Percentiles rank a stretch among this genome's conserved stretches.
These are phyloP conservation scores for Sphaerosporella brunnea DNA, from an alignment of 495 filamentous ascomycete genomes.

Conservation along the genomic window DNA sequence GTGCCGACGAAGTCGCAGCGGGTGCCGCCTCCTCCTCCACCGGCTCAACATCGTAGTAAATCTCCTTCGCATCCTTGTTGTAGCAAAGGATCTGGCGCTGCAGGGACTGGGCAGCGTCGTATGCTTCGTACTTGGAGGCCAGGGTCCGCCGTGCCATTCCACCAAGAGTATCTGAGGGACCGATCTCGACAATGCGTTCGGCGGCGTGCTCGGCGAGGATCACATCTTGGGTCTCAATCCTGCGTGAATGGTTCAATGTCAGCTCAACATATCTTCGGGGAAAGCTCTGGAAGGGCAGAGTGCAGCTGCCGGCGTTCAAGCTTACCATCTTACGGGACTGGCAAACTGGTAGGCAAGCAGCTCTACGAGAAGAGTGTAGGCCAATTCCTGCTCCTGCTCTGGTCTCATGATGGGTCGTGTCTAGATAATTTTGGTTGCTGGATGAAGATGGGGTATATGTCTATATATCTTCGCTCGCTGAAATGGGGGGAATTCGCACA, in stretches of 20 bases:
- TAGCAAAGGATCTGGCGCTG: conserved; percentile 97
- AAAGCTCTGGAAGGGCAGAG: not conserved
- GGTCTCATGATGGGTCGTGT: conserved; percentile 61
- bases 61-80: conserved; percentile 98
- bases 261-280: no score
- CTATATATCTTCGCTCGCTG: not conserved
- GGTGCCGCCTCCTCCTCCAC: conserved; percentile 72
- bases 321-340: conserved; percentile 76
- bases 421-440: conserved; percentile 3
- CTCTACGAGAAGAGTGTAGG: conserved; percentile 93
- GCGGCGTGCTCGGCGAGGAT: conserved; percentile 88
- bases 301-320: not conserved
- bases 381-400: conserved; percentile 95
- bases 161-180: conserved; percentile 92
- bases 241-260: no score
- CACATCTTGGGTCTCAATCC: conserved; percentile 98
- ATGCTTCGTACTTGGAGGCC: conserved; percentile 95
- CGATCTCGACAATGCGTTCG: conserved; percentile 94
- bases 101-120: conserved; percentile 87
- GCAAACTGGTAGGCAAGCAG: conserved; percentile 98
- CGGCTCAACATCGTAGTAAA: conserved; percentile 97
- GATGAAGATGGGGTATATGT: not conserved
- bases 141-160: conserved; percentile 95
- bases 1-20: conserved; percentile 30
- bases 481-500: not conserved